Evolutionary conservation across 2,329 filamentous ascomycete genomes (phyloP), one percentile per base, ranked within the genome.

Genomic region (Hypocrella siamensis): DNA sequence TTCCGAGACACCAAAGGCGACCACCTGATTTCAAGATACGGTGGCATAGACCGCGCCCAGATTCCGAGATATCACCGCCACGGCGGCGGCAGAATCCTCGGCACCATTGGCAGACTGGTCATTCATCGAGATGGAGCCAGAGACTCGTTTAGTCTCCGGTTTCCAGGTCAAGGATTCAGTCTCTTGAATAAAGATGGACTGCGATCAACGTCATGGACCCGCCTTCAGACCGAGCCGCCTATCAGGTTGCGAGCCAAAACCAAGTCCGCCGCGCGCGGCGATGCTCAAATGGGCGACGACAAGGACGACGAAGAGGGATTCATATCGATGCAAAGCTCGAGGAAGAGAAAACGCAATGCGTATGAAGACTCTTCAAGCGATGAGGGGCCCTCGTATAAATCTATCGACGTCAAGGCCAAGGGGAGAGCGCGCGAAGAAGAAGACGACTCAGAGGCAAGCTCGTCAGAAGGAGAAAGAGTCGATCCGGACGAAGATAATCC

Each of bases 1-100:
- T 44, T 71, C 28, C 45, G 81, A 31, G 88, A 96, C 52, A 71
- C 61, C 26, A 75, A 73, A 45, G 86, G 88, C 0, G 88, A 96
- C 45, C 60, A 66, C 4, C 66, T 84, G 30, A 84, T 90, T 40
- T 52, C 79, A 28, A 67, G 67, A 17, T 94, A 86, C 49, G 82
- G 70, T 11, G 30, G 35, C 18, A 65, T 80, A 25, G 75, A 93
- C 48, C 71, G 70, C 22, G 80, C 79, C 40, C 69, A 67, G 33
- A 57, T 92, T 9, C 84, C 85, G 0, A 45, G 55, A 3, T 94
- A 92, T 47, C 65, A 66, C 38, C 75, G 83, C 5, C 58, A 60
- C 38, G 81, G 84, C 11, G 60, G 61, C 34, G 84, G 84, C 3
- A 65, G 63, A 35, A 60, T 94, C 1, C 52, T 96, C 10, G 88